Conservation (phyloP, 2,329 filamentous ascomycete genomes). For the Ophiocordyceps robertsii region DNA sequence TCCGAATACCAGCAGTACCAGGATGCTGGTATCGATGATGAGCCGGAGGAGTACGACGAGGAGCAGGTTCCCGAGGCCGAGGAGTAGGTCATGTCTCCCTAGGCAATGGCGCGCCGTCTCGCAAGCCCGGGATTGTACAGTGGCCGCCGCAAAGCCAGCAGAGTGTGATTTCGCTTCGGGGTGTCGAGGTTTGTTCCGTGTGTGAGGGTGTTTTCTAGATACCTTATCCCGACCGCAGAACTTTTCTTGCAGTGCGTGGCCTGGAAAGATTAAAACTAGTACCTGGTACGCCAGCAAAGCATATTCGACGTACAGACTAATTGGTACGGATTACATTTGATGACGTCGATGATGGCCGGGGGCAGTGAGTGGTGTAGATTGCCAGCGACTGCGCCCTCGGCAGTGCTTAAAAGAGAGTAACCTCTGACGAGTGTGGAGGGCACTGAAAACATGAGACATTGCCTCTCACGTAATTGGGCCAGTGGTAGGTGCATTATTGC, state of each 20-base stretch:
- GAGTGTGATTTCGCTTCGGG: conserved; percentile 17
- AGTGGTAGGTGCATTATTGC: too few species aligned
- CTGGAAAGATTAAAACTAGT: not conserved
- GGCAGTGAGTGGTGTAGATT: too few species aligned
- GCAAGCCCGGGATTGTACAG: conserved; percentile 1
- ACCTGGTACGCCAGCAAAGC: not conserved
- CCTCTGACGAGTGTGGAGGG: too few species aligned
- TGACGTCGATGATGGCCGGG: too few species aligned
- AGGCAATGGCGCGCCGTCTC: not conserved
- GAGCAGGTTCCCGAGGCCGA: conserved; percentile 68
- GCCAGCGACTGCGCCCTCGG: too few species aligned
- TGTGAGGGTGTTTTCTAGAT: conserved; percentile 5
- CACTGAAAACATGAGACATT: too few species aligned
- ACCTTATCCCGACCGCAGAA: not conserved
- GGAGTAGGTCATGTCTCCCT: conserved; percentile 18
- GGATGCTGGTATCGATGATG: conserved; percentile 94
- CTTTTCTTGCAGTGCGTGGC: not conserved
- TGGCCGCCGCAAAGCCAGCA: conserved; percentile 5
- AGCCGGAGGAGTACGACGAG: conserved; percentile 90
- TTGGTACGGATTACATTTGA: too few species aligned
- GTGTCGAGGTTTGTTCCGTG: conserved; percentile 9
- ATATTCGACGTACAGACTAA: not conserved
- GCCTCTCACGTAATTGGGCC: too few species aligned
- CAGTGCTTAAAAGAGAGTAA: too few species aligned
- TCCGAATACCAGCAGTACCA: conserved; percentile 99